Conservation (phyloP, 2,329 filamentous ascomycete genomes). For the Pseudogymnoascus verrucosus region DNA sequence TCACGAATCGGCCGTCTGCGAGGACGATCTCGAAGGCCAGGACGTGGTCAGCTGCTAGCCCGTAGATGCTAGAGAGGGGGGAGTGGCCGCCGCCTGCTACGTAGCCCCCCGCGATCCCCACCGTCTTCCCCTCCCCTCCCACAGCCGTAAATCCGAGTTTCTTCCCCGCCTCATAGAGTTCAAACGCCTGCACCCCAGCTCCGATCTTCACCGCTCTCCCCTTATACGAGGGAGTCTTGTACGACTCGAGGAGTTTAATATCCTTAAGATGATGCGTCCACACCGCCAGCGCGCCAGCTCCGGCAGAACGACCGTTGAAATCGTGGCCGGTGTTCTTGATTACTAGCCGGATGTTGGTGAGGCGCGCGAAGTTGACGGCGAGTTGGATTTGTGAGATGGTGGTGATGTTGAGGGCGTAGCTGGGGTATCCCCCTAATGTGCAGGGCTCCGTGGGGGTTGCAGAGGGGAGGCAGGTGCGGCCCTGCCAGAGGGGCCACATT, state of each 20-base stretch:
- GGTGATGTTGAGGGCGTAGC: conserved; percentile 27
- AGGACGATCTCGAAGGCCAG: conserved; percentile 48
- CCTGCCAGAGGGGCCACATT: conserved; percentile 40
- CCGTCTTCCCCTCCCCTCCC: conserved; percentile 44
- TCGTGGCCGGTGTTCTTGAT: conserved; percentile 29
- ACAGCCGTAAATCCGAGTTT: conserved; percentile 39
- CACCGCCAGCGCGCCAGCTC: conserved; percentile 31
- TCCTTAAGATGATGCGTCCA: conserved; percentile 41
- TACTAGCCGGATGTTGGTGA: conserved; percentile 33
- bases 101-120: conserved; percentile 50
- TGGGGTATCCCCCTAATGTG: conserved; percentile 16
- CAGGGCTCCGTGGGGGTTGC: no score
- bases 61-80: conserved; percentile 41
- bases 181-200: conserved; percentile 42
- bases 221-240: conserved; percentile 33
- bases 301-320: conserved; percentile 32
- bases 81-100: conserved; percentile 54
- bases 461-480: conserved; percentile 31
- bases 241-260: conserved; percentile 13
- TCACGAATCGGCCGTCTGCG: conserved; percentile 38
- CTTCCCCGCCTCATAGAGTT: conserved; percentile 38
- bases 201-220: conserved; percentile 42
- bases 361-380: conserved; percentile 34
- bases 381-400: conserved; percentile 35
- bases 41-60: conserved; percentile 52